Evolutionary conservation across 768 basidiomycete species (phyloP).

Genomic region (Paxillus ammoniavirescens): DNA sequence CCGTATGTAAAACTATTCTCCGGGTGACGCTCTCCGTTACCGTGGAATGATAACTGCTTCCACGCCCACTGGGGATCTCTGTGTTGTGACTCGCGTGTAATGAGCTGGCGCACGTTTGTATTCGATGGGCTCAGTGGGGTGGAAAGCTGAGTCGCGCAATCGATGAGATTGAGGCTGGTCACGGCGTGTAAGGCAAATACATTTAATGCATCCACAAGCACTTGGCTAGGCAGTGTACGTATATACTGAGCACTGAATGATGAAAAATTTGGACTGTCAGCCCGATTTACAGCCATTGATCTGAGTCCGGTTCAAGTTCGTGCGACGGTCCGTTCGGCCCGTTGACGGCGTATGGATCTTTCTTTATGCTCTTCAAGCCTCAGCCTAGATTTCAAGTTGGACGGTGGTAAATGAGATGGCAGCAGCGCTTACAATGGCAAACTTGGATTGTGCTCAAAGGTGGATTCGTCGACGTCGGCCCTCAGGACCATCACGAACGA

Average conservation of each 20-base stretch:
- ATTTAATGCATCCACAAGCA: too few species aligned
- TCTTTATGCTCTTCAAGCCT: not conserved
- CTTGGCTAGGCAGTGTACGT: not conserved
- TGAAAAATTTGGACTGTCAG: not conserved
- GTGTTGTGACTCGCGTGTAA: not conserved
- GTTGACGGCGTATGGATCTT: not conserved
- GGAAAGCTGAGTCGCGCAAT: not conserved
- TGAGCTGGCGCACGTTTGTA: not conserved
- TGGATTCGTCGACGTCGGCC: too few species aligned
- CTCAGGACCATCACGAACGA: too few species aligned
- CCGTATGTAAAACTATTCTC: not conserved
- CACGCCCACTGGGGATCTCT: not conserved
- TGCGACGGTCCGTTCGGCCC: not conserved
- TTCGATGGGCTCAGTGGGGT: not conserved
- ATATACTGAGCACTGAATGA: not conserved
- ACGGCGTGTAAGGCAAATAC: too few species aligned
- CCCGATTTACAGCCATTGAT: not conserved
- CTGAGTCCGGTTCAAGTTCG: not conserved
- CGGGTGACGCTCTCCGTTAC: not conserved
- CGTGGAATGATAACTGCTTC: not conserved
- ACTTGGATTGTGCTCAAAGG: too few species aligned
- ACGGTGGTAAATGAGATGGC: too few species aligned
- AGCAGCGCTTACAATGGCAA: too few species aligned
- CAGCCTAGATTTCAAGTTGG: too few species aligned
- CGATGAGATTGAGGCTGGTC: too few species aligned